These are phyloP conservation scores for Emergomyces pasteurianus DNA, from an alignment of 2,329 filamentous ascomycete species.

Conservation along the genomic window DNA sequence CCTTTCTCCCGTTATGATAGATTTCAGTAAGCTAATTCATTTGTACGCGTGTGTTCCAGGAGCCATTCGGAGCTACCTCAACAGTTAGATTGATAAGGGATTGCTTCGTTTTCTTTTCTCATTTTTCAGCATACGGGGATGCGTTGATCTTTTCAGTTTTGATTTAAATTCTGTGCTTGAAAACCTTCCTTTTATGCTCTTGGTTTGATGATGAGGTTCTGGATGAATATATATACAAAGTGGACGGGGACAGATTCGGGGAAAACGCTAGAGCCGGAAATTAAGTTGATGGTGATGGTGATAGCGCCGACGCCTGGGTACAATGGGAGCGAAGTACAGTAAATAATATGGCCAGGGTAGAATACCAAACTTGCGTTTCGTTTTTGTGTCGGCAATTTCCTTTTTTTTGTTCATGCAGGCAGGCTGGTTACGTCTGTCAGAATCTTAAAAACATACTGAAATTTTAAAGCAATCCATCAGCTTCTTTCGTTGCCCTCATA, in stretches of 20 bases:
- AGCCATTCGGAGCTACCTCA: conserved; percentile 39
- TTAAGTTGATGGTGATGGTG: not conserved
- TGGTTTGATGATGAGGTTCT: not conserved
- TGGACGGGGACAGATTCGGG: not conserved
- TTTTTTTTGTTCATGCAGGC: not conserved
- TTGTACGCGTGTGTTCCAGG: conserved; percentile 16
- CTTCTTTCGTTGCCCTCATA: too few relatives aligned
- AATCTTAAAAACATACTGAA: not conserved
- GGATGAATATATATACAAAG: not conserved
- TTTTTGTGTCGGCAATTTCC: not conserved
- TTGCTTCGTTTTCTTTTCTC: not conserved
- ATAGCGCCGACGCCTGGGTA: not conserved
- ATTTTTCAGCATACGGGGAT: conserved; percentile 3
- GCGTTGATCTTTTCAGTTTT: not conserved
- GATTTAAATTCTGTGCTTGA: not conserved
- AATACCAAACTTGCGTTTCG: not conserved
- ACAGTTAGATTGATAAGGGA: conserved; percentile 27
- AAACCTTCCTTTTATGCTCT: not conserved
- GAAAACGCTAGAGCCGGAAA: not conserved
- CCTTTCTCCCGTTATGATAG: not conserved
- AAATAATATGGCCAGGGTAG: not conserved
- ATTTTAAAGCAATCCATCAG: too few relatives aligned
- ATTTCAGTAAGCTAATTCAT: not conserved
- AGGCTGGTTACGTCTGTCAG: not conserved
- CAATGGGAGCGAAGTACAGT: not conserved